These are phyloP conservation scores for Coffea canephora DNA, from an alignment of 257 asterid genomes.

Conservation along the genomic window DNA sequence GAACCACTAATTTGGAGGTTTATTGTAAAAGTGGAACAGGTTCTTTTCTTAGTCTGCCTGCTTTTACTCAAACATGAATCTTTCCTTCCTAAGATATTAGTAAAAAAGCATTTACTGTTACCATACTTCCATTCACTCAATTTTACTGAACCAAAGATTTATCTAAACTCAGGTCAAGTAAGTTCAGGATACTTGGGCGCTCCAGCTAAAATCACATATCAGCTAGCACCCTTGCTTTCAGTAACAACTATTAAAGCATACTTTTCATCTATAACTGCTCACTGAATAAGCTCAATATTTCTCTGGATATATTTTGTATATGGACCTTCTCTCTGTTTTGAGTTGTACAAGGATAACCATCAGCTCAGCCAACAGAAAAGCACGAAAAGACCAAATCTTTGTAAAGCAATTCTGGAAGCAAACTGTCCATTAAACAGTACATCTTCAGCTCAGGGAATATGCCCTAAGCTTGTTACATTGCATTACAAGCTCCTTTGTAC, in stretches of 20 bases:
- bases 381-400: background rate
- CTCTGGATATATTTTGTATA: background rate
- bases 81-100: background rate
- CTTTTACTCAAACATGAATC: background rate
- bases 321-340: background rate
- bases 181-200: background rate
- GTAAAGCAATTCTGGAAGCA: background rate
- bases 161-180: background rate
- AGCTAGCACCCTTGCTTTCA: background rate
- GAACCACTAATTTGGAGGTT: background rate
- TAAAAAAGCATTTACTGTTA: background rate
- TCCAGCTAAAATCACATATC: background rate
- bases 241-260: background rate
- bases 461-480: background rate
- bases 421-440: background rate
- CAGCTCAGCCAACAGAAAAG: background rate
- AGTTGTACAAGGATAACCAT: background rate
- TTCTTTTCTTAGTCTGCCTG: background rate
- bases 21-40: background rate
- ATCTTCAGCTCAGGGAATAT: background rate
- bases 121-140: background rate
- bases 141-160: background rate
- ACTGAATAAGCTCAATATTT: background rate
- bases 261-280: background rate
- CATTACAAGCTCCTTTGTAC: background rate